These are phyloP conservation scores for Meyerozyma carpophila DNA, from an alignment of 1,139 yeast species.

Conservation along the genomic window DNA sequence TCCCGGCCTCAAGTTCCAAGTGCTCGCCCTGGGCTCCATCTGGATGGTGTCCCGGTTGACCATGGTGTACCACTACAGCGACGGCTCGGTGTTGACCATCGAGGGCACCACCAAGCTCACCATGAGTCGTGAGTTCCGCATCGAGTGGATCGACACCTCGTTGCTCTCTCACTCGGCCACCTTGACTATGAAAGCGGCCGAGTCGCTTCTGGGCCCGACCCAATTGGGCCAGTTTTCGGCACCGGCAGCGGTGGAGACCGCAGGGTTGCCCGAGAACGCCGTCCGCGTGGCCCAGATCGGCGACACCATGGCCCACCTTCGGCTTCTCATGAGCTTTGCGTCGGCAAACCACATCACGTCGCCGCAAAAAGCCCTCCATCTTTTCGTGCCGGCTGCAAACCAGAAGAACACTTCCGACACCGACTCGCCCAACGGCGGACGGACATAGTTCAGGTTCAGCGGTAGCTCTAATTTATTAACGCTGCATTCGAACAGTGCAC, in stretches of 20 bases:
- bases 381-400: constrained; percentile 30
- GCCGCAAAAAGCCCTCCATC: constrained; percentile 57
- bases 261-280: constrained; percentile 60
- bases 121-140: constrained; percentile 55
- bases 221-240: constrained; percentile 5
- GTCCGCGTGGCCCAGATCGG: constrained; percentile 69
- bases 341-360: constrained; percentile 38
- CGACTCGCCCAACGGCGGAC: neutral
- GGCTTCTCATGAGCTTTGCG: constrained; percentile 58
- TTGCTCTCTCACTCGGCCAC: constrained; percentile 6
- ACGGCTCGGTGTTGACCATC: constrained; percentile 65
- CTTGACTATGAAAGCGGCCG: neutral
- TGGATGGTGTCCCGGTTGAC: constrained; percentile 55
- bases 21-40: constrained; percentile 60
- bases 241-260: constrained; percentile 20
- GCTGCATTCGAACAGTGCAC: no score
- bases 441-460: neutral
- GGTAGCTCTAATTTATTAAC: no score
- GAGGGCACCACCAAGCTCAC: constrained; percentile 55
- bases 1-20: constrained; percentile 63
- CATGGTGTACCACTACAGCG: constrained; percentile 52
- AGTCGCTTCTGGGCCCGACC: neutral
- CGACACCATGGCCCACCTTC: constrained; percentile 69
- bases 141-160: constrained; percentile 69
- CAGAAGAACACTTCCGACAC: neutral